Evolutionary conservation across 2,329 filamentous ascomycete genomes (phyloP), one percentile per base, ranked within the genome.

Genomic region (Coniella lustricola): DNA sequence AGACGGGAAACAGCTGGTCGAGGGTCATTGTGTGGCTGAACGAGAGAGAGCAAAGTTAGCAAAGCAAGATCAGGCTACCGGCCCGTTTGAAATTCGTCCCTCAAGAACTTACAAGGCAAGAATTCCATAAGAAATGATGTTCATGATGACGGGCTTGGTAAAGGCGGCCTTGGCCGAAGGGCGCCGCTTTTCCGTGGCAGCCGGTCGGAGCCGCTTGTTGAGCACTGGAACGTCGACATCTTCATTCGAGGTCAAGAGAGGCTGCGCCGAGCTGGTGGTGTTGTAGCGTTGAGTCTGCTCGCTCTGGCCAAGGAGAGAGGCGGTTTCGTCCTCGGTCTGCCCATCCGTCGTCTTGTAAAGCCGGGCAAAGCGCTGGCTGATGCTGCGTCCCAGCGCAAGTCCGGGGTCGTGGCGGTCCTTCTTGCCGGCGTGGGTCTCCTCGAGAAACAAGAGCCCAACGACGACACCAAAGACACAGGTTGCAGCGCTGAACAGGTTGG

Each of bases 21-120:
- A 95, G 93, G 0, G 90, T 94, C 68, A 98, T 96, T 12, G 91
- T 96, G 69, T 97, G 91, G 70, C 90, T 95, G 25, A 29, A 29
- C 25, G 10, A 29, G 25, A 29, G 25, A 60, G 35, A 53, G 29
- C 22, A 29, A 7, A 41, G 60, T 62, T 54, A 66, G 60, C 46
- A 34, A 29, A 20, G 31, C 12, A 12, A 20, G 9, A n/a, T n/a
- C n/a, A n/a, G n/a, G n/a, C n/a, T n/a, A n/a, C n/a, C n/a, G n/a
- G n/a, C n/a, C n/a, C n/a, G n/a, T n/a, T n/a, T n/a, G n/a, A n/a
- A n/a, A n/a, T n/a, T n/a, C n/a, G n/a, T n/a, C n/a, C n/a, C n/a
- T n/a, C n/a, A 29, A 29, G 25, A 29, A 84, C 89, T 80, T 77
- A 95, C 90, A 95, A 96, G 55, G 91, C 91, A 51, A 97, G 74